Conservation (phyloP, 257 asterid genomes). For the Salvia miltiorrhiza region DNA sequence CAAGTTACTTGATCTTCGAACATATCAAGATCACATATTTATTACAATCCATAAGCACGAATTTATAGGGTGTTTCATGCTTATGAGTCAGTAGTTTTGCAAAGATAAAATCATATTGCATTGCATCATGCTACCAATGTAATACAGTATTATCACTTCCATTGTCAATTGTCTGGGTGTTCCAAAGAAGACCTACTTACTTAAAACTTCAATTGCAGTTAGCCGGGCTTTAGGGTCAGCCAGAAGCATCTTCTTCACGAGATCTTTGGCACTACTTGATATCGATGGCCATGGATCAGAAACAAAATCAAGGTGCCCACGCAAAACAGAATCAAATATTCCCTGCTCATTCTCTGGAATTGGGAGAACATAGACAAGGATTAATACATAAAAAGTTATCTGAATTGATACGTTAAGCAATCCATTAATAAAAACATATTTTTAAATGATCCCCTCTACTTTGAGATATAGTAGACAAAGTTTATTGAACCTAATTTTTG, state of each 20-base stretch:
- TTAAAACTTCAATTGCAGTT: conserved; percentile 71
- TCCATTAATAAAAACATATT: background rate
- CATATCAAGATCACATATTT: background rate
- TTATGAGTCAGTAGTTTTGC: background rate
- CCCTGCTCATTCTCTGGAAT: conserved; percentile 79
- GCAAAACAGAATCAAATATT: conserved; percentile 72
- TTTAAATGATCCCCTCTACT: background rate
- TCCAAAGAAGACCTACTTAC: conserved; percentile 38
- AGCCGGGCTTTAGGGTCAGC: conserved; percentile 75
- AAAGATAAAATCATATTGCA: background rate
- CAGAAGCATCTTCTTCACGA: conserved; percentile 91
- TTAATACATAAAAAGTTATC: background rate
- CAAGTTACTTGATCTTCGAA: background rate
- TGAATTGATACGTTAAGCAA: background rate
- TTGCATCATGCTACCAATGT: background rate
- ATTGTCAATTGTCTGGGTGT: background rate
- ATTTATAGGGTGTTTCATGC: background rate
- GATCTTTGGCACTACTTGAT: conserved; percentile 95
- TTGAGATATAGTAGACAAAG: background rate
- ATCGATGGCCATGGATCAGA: conserved; percentile 94
- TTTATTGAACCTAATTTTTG: background rate
- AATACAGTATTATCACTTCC: background rate
- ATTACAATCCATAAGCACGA: background rate
- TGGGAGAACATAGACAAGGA: background rate
- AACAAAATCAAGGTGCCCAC: conserved; percentile 81